phyloP scores from a whole-genome alignment of 495 filamentous ascomycete genomes.

The Aspergillus ostianus region DNA sequence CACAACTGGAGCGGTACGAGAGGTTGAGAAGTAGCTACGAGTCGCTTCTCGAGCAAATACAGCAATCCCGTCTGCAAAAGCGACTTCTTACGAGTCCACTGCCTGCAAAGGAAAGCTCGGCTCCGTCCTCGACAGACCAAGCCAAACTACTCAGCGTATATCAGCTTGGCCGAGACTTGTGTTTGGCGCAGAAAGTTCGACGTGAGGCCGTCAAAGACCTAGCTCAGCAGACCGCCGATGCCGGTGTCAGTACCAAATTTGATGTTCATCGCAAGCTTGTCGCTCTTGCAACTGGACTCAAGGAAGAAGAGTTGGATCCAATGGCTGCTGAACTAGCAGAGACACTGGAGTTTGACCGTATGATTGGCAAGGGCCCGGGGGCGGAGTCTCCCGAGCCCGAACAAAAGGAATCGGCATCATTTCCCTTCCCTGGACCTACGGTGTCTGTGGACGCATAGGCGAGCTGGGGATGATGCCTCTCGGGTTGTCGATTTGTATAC shows the following conservation, averaged over 20 bases:
- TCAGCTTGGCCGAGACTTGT: slow-evolving; percentile 36
- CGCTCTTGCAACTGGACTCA: slow-evolving; percentile 48
- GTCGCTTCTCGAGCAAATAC: slow-evolving; percentile 45
- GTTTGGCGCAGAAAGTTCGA: slow-evolving; percentile 39
- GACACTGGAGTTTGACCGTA: slow-evolving; percentile 46
- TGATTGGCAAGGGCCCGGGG: slow-evolving; percentile 37
- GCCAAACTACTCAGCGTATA: slow-evolving; percentile 32
- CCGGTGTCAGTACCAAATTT: slow-evolving; percentile 50
- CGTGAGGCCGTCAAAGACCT: slow-evolving; percentile 43
- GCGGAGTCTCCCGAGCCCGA: slow-evolving; percentile 31
- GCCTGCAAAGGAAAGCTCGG: slow-evolving; percentile 17
- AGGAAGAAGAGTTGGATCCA: slow-evolving; percentile 49
- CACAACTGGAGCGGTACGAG: slow-evolving; percentile 35
- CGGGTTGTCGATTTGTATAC: slow-evolving; percentile 3
- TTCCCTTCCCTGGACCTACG: slow-evolving; percentile 25
- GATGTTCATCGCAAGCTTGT: slow-evolving; percentile 53
- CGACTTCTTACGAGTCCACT: slow-evolving; percentile 19
- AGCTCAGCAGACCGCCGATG: slow-evolving; percentile 47
- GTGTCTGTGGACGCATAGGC: slow-evolving; percentile 40
- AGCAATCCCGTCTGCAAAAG: slow-evolving; percentile 30
- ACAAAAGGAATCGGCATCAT: slow-evolving; percentile 24
- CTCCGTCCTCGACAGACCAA: slow-evolving; percentile 21
- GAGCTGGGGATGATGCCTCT: not conserved
- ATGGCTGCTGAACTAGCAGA: slow-evolving; percentile 49
- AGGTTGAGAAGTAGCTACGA: slow-evolving; percentile 34